phyloP scores from a whole-genome alignment of 345 rosid species.

The Pugionium dolabratum region DNA sequence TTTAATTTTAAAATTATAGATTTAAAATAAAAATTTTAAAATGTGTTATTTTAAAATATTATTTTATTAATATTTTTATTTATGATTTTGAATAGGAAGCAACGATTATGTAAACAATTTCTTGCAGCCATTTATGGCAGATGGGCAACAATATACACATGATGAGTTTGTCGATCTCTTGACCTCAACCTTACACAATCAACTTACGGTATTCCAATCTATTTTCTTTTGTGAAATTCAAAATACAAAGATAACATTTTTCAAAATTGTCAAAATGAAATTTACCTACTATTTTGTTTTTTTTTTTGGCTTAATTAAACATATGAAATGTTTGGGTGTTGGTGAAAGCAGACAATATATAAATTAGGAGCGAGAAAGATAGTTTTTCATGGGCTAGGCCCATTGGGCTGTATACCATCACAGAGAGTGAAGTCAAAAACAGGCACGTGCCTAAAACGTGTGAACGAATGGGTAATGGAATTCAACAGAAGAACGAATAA shows the following conservation, averaged over 20 bases:
- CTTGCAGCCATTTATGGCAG: conserved; percentile 90
- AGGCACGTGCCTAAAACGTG: conserved; percentile 63
- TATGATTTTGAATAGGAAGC: conserved; percentile 58
- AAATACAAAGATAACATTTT: too few species aligned
- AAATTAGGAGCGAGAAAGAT: conserved; percentile 67
- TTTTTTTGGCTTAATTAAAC: background rate
- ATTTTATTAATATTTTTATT: too few species aligned
- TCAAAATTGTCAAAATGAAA: background rate
- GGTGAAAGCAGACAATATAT: conserved; percentile 56
- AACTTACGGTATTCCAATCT: conserved; percentile 48
- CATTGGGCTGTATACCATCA: conserved; percentile 94
- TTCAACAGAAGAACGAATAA: conserved; percentile 58
- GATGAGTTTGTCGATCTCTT: conserved; percentile 77
- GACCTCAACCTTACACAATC: conserved; percentile 55
- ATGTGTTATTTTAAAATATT: too few species aligned
- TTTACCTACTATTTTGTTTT: background rate
- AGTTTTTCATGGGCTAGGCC: conserved; percentile 75
- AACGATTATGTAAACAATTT: conserved; percentile 96
- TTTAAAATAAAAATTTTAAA: too few species aligned
- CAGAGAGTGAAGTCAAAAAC: conserved; percentile 82
- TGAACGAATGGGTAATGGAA: conserved; percentile 63
- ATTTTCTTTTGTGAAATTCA: too few species aligned
- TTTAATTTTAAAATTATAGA: too few species aligned
- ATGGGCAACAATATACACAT: conserved; percentile 80
- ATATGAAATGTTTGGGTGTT: background rate